Conservation (phyloP, 495 filamentous ascomycete species). For the Parathielavia hyrcaniae region DNA sequence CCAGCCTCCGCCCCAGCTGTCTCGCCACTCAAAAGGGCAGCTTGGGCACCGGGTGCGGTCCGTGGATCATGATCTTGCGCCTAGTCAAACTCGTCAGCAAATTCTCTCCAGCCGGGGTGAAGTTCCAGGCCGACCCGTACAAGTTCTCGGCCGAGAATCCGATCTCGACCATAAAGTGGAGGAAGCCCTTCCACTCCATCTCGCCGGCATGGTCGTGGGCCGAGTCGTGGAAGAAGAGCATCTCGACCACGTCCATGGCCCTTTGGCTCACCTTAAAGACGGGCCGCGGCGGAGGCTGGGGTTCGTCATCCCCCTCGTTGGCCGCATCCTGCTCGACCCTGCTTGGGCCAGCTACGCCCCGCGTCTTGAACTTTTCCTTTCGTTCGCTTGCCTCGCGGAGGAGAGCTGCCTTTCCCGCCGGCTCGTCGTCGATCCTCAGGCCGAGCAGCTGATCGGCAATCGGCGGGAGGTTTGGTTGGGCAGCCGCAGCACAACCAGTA, state of each 20-base stretch:
- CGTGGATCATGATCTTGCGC: slow-evolving; percentile 42
- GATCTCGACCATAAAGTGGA: slow-evolving; percentile 42
- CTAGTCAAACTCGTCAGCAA: slow-evolving; percentile 21
- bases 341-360: not conserved
- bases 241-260: slow-evolving; percentile 6
- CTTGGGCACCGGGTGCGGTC: slow-evolving; percentile 33
- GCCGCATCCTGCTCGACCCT: not conserved
- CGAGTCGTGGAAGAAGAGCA: slow-evolving; percentile 2
- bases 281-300: not conserved
- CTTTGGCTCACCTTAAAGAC: not conserved
- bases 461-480: not conserved
- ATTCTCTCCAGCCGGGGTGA: slow-evolving; percentile 27
- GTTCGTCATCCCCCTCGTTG: not conserved
- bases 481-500: too few relatives aligned
- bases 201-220: slow-evolving; percentile 25
- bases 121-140: slow-evolving; percentile 48
- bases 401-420: not conserved
- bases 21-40: not conserved
- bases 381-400: not conserved
- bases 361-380: not conserved
- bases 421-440: not conserved
- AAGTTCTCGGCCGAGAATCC: slow-evolving; percentile 43
- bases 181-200: slow-evolving; percentile 45
- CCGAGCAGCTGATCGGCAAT: too few relatives aligned
- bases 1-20: not conserved